Evolutionary conservation across 805 yeast species (phyloP).

Genomic region (Yarrowia sp.): DNA sequence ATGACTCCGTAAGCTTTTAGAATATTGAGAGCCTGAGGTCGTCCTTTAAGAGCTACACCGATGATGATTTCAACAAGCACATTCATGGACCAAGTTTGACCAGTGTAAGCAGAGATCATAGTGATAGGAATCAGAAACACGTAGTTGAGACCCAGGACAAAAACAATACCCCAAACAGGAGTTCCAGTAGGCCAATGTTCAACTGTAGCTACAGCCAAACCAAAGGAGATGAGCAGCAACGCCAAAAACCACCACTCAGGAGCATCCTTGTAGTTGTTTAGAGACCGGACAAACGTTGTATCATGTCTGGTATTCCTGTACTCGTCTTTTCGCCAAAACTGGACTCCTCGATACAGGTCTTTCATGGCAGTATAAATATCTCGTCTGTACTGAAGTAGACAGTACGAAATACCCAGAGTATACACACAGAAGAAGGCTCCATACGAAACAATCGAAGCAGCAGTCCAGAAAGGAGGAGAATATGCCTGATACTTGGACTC

Average conservation of each 20-base stretch:
- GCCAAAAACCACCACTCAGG: slow-evolving; percentile 54
- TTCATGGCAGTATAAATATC: not conserved
- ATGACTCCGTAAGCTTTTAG: slow-evolving; percentile 45
- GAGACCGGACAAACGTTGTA: slow-evolving; percentile 45
- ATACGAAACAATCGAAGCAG: not conserved
- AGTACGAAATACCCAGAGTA: slow-evolving; percentile 3
- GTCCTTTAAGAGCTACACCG: slow-evolving; percentile 66
- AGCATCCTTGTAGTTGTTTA: slow-evolving; percentile 50
- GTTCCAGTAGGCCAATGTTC: slow-evolving; percentile 48
- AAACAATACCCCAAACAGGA: slow-evolving; percentile 61
- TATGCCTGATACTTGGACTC: slow-evolving; percentile 50
- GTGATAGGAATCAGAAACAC: slow-evolving; percentile 62
- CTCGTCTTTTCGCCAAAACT: not conserved
- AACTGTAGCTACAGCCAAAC: slow-evolving; percentile 46
- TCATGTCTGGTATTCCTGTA: not conserved
- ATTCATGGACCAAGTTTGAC: slow-evolving; percentile 54
- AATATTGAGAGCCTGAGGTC: slow-evolving; percentile 53
- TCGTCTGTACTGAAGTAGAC: not conserved
- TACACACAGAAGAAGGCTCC: not conserved
- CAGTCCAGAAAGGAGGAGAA: slow-evolving; percentile 54
- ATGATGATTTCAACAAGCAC: slow-evolving; percentile 62
- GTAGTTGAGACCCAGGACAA: slow-evolving; percentile 53
- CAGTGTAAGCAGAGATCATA: slow-evolving; percentile 59
- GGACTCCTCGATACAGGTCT: not conserved
- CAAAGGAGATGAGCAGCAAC: slow-evolving; percentile 46